phyloP scores from a whole-genome alignment of 768 basidiomycete species.

The Cystofilobasidium ferigula region DNA sequence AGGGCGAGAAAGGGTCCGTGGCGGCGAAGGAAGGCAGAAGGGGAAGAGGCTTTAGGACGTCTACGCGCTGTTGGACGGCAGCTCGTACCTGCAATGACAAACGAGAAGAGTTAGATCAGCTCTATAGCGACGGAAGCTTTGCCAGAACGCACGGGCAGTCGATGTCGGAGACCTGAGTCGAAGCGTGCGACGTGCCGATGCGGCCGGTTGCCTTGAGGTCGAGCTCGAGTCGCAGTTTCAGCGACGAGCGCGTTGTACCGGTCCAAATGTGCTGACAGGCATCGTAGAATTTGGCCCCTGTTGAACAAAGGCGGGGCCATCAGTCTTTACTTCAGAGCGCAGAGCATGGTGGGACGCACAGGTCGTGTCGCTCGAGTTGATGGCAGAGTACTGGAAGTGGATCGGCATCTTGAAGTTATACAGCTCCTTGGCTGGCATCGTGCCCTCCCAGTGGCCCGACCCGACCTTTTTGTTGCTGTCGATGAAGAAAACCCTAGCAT shows the following conservation, averaged over 20 bases:
- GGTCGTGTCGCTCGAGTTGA: conserved; percentile 69
- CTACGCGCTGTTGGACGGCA: conserved; percentile 5
- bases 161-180: conserved; percentile 14
- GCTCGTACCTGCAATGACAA: conserved; percentile 11
- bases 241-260: conserved; percentile 16
- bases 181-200: background rate
- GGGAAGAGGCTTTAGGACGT: too few relatives aligned
- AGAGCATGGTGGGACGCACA: conserved; percentile 45
- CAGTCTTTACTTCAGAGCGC: background rate
- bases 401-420: conserved; percentile 61
- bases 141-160: conserved; percentile 23
- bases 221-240: conserved; percentile 15
- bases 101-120: background rate
- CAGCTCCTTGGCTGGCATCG: conserved; percentile 56
- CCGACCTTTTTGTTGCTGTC: conserved; percentile 56
- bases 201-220: background rate
- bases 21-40: too few relatives aligned
- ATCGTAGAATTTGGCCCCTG: conserved; percentile 65
- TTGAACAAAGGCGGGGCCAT: background rate
- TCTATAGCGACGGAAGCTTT: background rate
- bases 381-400: conserved; percentile 69
- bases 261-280: conserved; percentile 52
- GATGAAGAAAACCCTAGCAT: conserved; percentile 60
- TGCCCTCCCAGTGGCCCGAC: conserved; percentile 51
- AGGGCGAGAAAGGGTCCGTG: too few relatives aligned